A percentile compares a stretch with the other conserved stretches of the same genome.
Evolutionary conservation across 345 rosid species (phyloP).

Genomic region (Odontarrhena argentea): DNA sequence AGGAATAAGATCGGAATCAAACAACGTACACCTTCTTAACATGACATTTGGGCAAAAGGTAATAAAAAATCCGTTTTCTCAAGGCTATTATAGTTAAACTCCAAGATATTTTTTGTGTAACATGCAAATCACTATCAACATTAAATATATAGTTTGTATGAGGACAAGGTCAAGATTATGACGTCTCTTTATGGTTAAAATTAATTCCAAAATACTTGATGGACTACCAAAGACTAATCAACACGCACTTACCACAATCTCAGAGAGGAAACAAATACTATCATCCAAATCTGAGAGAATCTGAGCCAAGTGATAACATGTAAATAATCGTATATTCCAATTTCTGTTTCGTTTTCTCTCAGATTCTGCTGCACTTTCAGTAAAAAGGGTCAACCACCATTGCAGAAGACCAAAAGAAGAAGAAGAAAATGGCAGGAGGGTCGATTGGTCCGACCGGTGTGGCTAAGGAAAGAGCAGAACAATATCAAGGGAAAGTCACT

Average conservation of each 20-base stretch:
- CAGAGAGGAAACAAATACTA: background rate
- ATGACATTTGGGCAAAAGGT: slow-evolving; percentile 30
- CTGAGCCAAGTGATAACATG: slow-evolving; percentile 23
- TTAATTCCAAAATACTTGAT: background rate
- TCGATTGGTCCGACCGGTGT: slow-evolving; percentile 71
- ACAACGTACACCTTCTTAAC: slow-evolving; percentile 5
- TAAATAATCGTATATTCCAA: background rate
- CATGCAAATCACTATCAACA: slow-evolving; percentile 19
- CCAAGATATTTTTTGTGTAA: background rate
- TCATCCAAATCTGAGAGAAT: background rate
- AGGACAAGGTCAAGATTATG: slow-evolving; percentile 29
- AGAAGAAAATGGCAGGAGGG: slow-evolving; percentile 75
- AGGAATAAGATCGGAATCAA: slow-evolving; percentile 4
- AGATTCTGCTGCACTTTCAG: slow-evolving; percentile 20
- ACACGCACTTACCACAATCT: slow-evolving; percentile 21
- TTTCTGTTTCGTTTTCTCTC: slow-evolving; percentile 8
- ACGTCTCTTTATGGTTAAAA: background rate
- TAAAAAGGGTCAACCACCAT: slow-evolving; percentile 11
- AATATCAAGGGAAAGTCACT: slow-evolving; percentile 78
- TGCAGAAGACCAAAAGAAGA: background rate
- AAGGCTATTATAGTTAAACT: background rate
- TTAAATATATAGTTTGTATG: background rate
- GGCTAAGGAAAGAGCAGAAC: slow-evolving; percentile 81
- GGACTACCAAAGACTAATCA: slow-evolving; percentile 17
- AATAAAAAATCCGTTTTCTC: background rate